Base-by-base conservation (phyloP, 495 filamentous ascomycete species). In the Penicillium coffeae region DNA sequence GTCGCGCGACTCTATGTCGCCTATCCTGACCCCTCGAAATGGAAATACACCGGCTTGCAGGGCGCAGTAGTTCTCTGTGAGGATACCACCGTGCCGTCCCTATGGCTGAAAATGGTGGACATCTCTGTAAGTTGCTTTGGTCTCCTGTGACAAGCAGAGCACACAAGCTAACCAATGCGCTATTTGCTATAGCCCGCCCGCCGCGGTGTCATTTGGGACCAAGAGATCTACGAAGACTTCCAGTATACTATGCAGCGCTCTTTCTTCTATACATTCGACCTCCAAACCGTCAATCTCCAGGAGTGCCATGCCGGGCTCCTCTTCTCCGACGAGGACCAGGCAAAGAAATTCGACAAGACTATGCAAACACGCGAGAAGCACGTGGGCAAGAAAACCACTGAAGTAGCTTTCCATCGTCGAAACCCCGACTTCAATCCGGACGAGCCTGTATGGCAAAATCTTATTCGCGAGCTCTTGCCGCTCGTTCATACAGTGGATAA, bases 41-140 rank as follows among this genome's bases (percentile, higher is more conserved):
- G 93, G 93, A 88, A 83, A 15, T 94, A 90, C 64, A 95, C 94
- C 2, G 93, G 94, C 15, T 71, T 98, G 41, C 92, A 95, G 64
- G 93, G 93, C 14, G 93, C 93, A 38, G 80, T 80, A n/a, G 93
- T 97, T 15, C 78, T 98, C 46, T 88, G 90, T 42, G 91, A 98
- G 66, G 93, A 98, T 63, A 45, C 22, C 22, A 90, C 97, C 15
- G 93, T 93, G 46, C 86, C 94, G 62, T 96, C 94, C 2, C 93
- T 89, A 67, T 98, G 93, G 88, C 70, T 98, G 50, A 98, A 98
- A 71, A 72, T 98, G 65, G 93, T 98, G 40, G 93, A 98, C 70
- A 81, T 98, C 46, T 95, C 88, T 64, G 91, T 95, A 72, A 54
- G 89, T 81, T 44, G 30, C 50, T 38, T 30, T 12, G 10, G 21